Evolutionary conservation across 257 asterid species (phyloP).

Genomic region (Solanum ahanhuiri): DNA sequence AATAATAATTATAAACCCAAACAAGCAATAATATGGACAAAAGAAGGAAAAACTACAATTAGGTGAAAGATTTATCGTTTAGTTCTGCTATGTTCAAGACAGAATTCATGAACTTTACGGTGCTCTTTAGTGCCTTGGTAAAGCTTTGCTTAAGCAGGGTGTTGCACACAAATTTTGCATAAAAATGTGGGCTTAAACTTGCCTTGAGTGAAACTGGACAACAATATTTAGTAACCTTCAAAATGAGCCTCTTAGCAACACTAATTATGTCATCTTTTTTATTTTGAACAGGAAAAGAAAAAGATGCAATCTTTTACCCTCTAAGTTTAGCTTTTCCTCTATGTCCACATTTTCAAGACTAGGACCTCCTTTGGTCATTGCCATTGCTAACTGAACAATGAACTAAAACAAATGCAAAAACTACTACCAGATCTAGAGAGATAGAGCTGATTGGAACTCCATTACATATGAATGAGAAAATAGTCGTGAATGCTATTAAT

Average conservation of each 20-base stretch:
- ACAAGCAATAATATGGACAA: background rate
- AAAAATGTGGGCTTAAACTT: background rate
- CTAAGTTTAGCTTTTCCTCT: background rate
- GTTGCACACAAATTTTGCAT: background rate
- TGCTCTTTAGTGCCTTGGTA: background rate
- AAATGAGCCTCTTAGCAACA: background rate
- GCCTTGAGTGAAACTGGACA: background rate
- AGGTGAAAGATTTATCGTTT: background rate
- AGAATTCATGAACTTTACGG: background rate
- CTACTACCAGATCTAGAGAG: background rate
- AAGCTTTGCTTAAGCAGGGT: background rate
- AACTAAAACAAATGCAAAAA: background rate
- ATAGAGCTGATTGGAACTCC: background rate
- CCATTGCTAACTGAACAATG: background rate
- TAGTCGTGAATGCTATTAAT: background rate
- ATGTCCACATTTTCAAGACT: background rate
- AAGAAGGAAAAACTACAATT: background rate
- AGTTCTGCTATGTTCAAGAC: background rate
- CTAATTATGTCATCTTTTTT: background rate
- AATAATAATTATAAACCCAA: background rate
- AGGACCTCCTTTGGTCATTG: background rate
- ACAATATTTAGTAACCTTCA: background rate
- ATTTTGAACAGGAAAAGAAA: background rate
- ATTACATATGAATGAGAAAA: background rate
- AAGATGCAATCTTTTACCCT: background rate